Evolutionary conservation across 306 rosid species (phyloP).

Genomic region (Mimosa bimucronata): DNA sequence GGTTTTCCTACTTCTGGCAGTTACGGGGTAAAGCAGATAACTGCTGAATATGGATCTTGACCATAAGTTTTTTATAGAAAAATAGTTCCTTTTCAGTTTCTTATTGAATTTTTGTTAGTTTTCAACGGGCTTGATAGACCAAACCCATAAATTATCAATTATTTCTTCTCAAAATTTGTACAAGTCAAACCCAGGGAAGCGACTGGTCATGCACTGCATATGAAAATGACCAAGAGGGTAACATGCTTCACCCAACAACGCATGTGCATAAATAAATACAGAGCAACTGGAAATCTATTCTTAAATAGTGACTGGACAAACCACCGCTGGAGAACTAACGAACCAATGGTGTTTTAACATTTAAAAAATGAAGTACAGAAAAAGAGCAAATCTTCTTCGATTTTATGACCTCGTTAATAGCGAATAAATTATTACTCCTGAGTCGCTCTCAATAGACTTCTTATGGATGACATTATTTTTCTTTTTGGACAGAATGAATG

Average conservation of each 20-base stretch:
- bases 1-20: constrained; percentile 24
- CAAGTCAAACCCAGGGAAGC: constrained; percentile 55
- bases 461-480: neutral
- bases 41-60: constrained; percentile 52
- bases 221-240: constrained; percentile 47
- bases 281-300: constrained; percentile 25
- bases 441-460: constrained; percentile 1
- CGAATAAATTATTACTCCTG: neutral
- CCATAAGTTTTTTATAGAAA: constrained; percentile 4
- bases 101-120: constrained; percentile 26
- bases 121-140: constrained; percentile 35
- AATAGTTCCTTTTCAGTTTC: constrained; percentile 30
- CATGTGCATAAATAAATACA: constrained; percentile 66
- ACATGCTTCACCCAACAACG: constrained; percentile 76
- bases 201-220: constrained; percentile 57
- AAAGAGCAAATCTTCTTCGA: neutral
- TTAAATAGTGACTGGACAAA: constrained; percentile 29
- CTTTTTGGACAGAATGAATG: too few relatives aligned
- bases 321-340: constrained; percentile 14
- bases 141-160: constrained; percentile 19
- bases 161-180: constrained; percentile 29
- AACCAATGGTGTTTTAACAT: neutral
- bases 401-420: neutral
- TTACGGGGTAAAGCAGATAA: constrained; percentile 31
- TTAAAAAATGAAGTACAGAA: neutral